Evolutionary conservation across 805 yeast genomes (phyloP).

Genomic region (Ogataea zsoltii): DNA sequence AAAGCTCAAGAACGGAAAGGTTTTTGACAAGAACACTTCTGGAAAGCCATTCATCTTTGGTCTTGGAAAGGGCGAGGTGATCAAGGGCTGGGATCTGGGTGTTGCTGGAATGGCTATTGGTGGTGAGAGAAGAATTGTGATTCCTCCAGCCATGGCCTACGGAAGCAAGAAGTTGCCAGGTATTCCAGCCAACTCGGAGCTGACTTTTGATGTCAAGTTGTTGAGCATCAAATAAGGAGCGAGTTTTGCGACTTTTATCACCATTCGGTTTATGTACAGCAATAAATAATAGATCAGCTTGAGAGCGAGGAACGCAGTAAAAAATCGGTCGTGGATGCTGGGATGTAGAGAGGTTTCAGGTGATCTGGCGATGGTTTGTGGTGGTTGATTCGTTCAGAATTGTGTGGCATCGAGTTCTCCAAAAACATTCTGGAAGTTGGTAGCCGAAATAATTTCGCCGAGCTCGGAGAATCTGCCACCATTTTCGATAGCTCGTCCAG

Average conservation of each 20-base stretch:
- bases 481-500: too few species aligned
- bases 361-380: too few species aligned
- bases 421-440: too few species aligned
- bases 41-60: constrained; percentile 94
- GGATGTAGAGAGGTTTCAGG: too few species aligned
- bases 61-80: constrained; percentile 96
- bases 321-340: too few species aligned
- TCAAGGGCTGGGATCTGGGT: constrained; percentile 98
- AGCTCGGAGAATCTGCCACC: too few species aligned
- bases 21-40: constrained; percentile 93
- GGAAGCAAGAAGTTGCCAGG: constrained; percentile 95
- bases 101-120: constrained; percentile 98
- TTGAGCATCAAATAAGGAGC: constrained; percentile 75
- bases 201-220: constrained; percentile 93
- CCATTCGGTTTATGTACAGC: not conserved
- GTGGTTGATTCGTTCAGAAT: too few species aligned
- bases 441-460: too few species aligned
- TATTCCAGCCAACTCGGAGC: constrained; percentile 95
- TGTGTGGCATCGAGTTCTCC: too few species aligned
- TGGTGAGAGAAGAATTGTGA: constrained; percentile 96
- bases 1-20: constrained; percentile 93
- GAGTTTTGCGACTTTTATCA: not conserved
- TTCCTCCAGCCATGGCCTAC: constrained; percentile 96
- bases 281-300: not conserved
- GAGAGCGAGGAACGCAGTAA: too few species aligned